phyloP scores from a whole-genome alignment of 805 yeast genomes.

The Metschnikowia cubensis region DNA sequence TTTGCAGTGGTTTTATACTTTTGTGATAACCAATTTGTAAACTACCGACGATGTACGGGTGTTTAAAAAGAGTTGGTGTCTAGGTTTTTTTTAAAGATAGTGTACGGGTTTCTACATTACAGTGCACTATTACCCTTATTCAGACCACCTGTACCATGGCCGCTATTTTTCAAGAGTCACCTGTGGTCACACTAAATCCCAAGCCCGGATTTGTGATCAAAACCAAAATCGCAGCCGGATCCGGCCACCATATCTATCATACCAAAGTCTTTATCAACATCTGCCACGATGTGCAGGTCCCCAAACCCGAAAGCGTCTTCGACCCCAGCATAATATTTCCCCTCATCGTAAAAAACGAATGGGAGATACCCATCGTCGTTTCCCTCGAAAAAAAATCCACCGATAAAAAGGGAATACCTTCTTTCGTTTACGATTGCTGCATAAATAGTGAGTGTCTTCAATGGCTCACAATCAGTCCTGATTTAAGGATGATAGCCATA shows the following conservation, averaged over 20 bases:
- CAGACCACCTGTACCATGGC: slow-evolving; percentile 8
- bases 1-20: too few species aligned
- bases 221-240: slow-evolving; percentile 44
- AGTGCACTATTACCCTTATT: neutral
- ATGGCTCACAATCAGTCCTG: slow-evolving; percentile 57
- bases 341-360: slow-evolving; percentile 61
- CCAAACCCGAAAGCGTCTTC: slow-evolving; percentile 53
- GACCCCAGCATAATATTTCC: slow-evolving; percentile 58
- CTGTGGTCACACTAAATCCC: slow-evolving; percentile 38
- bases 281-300: slow-evolving; percentile 63
- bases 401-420: slow-evolving; percentile 67
- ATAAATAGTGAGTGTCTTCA: slow-evolving; percentile 58
- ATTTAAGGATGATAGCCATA: slow-evolving; percentile 59
- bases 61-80: neutral
- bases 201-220: slow-evolving; percentile 72
- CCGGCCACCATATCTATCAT: slow-evolving; percentile 27
- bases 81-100: neutral
- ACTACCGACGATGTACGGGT: too few species aligned
- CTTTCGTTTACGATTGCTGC: slow-evolving; percentile 76
- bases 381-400: slow-evolving; percentile 50
- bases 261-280: slow-evolving; percentile 77
- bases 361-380: slow-evolving; percentile 83
- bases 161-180: slow-evolving; percentile 15
- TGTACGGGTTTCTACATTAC: neutral
- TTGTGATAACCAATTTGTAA: too few species aligned